Evolutionary conservation across 1,284 basidiomycete genomes (phyloP).

Genomic region (Irpex sp.): DNA sequence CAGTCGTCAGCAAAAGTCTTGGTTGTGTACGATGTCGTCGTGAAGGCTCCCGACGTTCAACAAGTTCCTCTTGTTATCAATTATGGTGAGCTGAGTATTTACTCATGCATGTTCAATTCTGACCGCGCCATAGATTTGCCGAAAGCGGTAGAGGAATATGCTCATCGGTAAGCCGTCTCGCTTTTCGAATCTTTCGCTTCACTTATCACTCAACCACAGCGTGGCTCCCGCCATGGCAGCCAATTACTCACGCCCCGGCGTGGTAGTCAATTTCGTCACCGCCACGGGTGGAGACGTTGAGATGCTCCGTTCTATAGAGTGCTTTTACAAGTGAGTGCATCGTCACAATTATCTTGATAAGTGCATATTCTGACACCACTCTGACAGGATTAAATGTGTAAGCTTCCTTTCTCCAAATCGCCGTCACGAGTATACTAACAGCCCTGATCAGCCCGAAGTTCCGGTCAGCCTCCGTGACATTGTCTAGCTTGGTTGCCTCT

Average conservation of each 20-base stretch:
- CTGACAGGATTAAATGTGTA: slow-evolving; percentile 81
- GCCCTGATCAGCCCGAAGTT: slow-evolving; percentile 68
- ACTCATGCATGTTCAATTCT: background rate
- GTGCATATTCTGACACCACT: slow-evolving; percentile 11
- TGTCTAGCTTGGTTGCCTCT: slow-evolving; percentile 54
- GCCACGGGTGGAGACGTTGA: slow-evolving; percentile 96
- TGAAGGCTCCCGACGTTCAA: slow-evolving; percentile 85
- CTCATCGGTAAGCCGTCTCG: slow-evolving; percentile 65
- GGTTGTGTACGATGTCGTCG: slow-evolving; percentile 87
- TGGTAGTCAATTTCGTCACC: slow-evolving; percentile 93
- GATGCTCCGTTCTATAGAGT: slow-evolving; percentile 96
- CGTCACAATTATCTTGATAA: background rate
- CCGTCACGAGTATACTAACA: slow-evolving; percentile 8
- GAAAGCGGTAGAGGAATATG: slow-evolving; percentile 94
- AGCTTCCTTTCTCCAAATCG: slow-evolving; percentile 29
- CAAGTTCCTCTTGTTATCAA: slow-evolving; percentile 92
- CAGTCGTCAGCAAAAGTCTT: slow-evolving; percentile 69
- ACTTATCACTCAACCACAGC: slow-evolving; percentile 31
- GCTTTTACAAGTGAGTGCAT: slow-evolving; percentile 80
- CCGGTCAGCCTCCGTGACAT: slow-evolving; percentile 83
- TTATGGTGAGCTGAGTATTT: slow-evolving; percentile 54
- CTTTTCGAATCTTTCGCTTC: slow-evolving; percentile 7
- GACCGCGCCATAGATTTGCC: slow-evolving; percentile 66
- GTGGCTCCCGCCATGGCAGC: slow-evolving; percentile 80
- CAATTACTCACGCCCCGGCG: slow-evolving; percentile 78